phyloP scores from a whole-genome alignment of 192 early-diverging fungal species.

The Umbelopsis vinacea region DNA sequence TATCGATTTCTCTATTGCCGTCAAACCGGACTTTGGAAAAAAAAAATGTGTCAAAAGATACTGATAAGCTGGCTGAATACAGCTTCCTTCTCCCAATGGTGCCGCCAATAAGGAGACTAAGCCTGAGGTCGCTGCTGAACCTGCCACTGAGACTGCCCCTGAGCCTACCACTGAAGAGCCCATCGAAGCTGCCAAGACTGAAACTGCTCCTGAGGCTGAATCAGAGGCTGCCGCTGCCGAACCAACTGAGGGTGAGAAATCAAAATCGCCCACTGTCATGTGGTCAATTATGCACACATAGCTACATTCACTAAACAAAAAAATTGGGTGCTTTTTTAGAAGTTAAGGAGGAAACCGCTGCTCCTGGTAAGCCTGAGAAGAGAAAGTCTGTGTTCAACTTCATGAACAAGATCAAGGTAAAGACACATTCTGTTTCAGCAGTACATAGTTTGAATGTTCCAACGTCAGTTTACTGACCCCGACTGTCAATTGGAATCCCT shows the following conservation, averaged over 20 bases:
- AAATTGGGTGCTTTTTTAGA: neutral
- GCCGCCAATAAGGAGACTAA: slow-evolving; percentile 3
- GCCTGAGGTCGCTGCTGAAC: neutral
- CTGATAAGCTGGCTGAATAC: slow-evolving; percentile 6
- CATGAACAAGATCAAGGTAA: slow-evolving; percentile 22
- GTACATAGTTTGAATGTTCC: neutral
- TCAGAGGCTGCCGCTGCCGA: neutral
- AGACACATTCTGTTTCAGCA: neutral
- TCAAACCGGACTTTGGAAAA: slow-evolving; percentile 18
- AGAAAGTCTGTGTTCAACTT: slow-evolving; percentile 16
- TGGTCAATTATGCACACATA: neutral
- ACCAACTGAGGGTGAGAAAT: slow-evolving; percentile 19
- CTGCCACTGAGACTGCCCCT: slow-evolving; percentile 19
- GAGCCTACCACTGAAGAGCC: slow-evolving; percentile 15
- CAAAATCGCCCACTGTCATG: slow-evolving; percentile 3
- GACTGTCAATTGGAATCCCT: neutral
- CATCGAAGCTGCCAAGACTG: slow-evolving; percentile 19
- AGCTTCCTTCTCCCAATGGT: slow-evolving; percentile 12
- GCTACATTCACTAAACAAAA: neutral
- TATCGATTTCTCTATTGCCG: neutral
- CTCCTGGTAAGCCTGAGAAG: slow-evolving; percentile 9
- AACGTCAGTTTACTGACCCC: neutral
- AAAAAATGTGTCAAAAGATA: slow-evolving; percentile 14
- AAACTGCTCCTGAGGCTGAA: slow-evolving; percentile 11
- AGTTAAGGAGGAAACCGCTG: neutral